Evolutionary conservation across 805 yeast species (phyloP), one percentile per base, ranked within the genome.

Genomic region (Grigorovia transvaalensis): DNA sequence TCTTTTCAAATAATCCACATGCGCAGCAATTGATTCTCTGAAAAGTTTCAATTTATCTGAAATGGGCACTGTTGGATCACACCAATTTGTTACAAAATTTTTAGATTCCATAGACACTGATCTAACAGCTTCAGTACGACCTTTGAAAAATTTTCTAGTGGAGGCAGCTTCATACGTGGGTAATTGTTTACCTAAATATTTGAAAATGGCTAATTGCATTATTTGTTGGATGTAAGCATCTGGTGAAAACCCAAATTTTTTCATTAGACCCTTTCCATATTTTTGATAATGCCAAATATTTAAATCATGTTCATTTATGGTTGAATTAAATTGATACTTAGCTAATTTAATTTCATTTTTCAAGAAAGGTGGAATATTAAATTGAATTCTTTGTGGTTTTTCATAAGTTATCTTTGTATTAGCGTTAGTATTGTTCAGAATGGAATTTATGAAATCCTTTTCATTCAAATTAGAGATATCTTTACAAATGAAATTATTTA

Each of bases 81-180:
- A 74, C 88, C 95, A 87, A 40, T 85, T 80, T 63, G 78, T 73
- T 53, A 85, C 95, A 69, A 89, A 86, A 38, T 73, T 72, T 47
- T 78, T 73, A 27, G 88, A 78, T 64, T 85, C 95, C 49, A 66
- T 65, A 9, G 96, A 82, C 11, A 88, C 96, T 4, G 88, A 73
- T 63, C 99, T 79, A 55, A 93, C 88, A 23, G 96, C 85, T 71
- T 91, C 99, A 9, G 98, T 91, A 68, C 99, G 81, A 51, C 99
- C 99, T 62, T 79, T 82, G 64, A 81, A 84, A 69, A 76, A 91
- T 66, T 81, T 84, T 69, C 98, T 81, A 1, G 97, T 91, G 19
- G 98, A 88, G 2, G 97, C 96, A 49, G 96, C 84, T 71, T 91
- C 99, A 71, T 91, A 91, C 12, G 97, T 91, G 56, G 97, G 96